Evolutionary conservation across 805 yeast species (phyloP), one percentile per base, ranked within the genome.

Genomic region (Sporopachydermia lactativora): DNA sequence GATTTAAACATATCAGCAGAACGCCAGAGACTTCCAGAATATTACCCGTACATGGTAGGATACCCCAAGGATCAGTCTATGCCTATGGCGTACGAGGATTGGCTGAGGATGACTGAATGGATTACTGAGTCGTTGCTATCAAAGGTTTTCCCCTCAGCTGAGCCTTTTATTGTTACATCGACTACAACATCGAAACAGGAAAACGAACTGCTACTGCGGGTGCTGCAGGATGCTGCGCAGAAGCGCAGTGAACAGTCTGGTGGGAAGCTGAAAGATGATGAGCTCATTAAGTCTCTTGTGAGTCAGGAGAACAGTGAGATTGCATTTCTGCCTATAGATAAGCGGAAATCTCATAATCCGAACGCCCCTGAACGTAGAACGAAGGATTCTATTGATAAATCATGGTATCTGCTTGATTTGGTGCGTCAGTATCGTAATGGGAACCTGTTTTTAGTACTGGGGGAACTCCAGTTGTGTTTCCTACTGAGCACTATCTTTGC

Each of bases 391-490:
- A 44, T 72, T 14, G 89, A 82, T 52, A 72, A 75, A 47, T 63
- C 81, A 1, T 73, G 82, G 77, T 74, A 71, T 48, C 49, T 79
- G 11, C 48, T 57, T 15, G 46, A 61, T 28, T 50, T 70, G 4
- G 40, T 66, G 5, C 28, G 58, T 13, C 39, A 47, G 3, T 40
- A 46, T 1, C 43, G 46, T 8, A 60, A 60, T 17, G 49, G 47
- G 16, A 64, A 52, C 40, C 47, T 36, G 15, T 51, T 50, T 0
- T 37, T 51, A 2, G 45, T 73, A 3, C 44, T 75, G 3, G 73
- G 74, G 2, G 85, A 81, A 49, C 50, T 76, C 4, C 74, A 75
- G 47, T 51, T 77, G 15, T 51, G 70, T 2, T 80, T 65, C 44
- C 39, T 76, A 1, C 59, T 69, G 42, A 61, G 68, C 36, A 49